phyloP scores from a whole-genome alignment of 2,329 filamentous ascomycete species.

The Alternaria tenuissima region DNA sequence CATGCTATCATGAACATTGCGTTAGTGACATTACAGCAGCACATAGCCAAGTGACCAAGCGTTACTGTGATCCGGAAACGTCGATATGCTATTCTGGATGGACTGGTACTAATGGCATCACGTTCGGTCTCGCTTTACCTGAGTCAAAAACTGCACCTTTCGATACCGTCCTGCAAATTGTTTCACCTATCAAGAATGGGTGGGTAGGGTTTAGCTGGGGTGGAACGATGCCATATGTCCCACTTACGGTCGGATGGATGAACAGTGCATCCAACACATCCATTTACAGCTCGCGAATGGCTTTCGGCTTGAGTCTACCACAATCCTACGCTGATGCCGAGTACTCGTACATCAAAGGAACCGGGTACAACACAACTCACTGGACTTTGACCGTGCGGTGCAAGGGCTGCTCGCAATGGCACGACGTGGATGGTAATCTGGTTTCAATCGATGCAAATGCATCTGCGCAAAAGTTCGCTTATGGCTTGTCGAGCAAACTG shows the following conservation, averaged over 20 bases:
- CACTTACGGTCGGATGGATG: slow-evolving; percentile 57
- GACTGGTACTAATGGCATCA: slow-evolving; percentile 48
- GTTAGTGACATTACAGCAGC: slow-evolving; percentile 13
- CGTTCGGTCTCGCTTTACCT: slow-evolving; percentile 50
- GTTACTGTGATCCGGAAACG: slow-evolving; percentile 36
- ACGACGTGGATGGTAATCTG: slow-evolving; percentile 36
- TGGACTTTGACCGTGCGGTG: slow-evolving; percentile 45
- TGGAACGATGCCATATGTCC: slow-evolving; percentile 60
- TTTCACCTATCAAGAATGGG: slow-evolving; percentile 55
- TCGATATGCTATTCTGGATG: slow-evolving; percentile 56
- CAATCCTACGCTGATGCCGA: slow-evolving; percentile 36
- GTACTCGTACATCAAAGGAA: slow-evolving; percentile 43
- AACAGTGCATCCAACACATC: slow-evolving; percentile 51
- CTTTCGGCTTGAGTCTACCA: slow-evolving; percentile 47
- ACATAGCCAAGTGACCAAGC: slow-evolving; percentile 25
- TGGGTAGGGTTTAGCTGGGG: slow-evolving; percentile 62
- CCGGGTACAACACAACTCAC: slow-evolving; percentile 42
- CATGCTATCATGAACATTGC: not conserved
- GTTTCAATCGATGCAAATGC: slow-evolving; percentile 28
- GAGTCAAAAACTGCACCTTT: slow-evolving; percentile 42
- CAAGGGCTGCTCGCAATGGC: slow-evolving; percentile 42
- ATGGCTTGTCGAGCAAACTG: slow-evolving; percentile 29
- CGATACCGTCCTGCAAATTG: slow-evolving; percentile 56
- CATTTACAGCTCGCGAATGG: slow-evolving; percentile 56
- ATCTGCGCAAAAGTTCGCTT: slow-evolving; percentile 34